phyloP scores from a whole-genome alignment of 192 early-diverging fungal species.

The Phycomyces blakesleeanus region DNA sequence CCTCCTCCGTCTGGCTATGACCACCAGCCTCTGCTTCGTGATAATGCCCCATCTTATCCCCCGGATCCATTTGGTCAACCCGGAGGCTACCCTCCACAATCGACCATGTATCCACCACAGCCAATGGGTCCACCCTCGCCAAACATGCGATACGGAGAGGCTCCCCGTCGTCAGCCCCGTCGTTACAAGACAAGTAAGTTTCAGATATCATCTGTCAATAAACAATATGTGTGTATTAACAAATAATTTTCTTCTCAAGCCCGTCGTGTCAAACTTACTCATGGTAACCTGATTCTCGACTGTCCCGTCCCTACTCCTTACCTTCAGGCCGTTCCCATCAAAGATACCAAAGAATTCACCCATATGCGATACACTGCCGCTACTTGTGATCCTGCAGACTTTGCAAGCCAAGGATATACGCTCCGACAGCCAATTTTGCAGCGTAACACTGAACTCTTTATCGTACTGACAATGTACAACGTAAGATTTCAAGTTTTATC shows the following conservation, averaged over 20 bases:
- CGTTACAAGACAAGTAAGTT: conserved; percentile 50
- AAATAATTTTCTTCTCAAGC: conserved; percentile 14
- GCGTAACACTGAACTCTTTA: conserved; percentile 71
- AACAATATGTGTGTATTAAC: not conserved
- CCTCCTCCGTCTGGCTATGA: conserved; percentile 3
- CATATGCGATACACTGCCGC: conserved; percentile 73
- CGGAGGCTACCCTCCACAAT: conserved; percentile 25
- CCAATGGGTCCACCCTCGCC: conserved; percentile 28
- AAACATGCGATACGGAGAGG: conserved; percentile 30
- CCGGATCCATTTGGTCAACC: conserved; percentile 15
- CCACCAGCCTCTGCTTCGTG: conserved; percentile 27
- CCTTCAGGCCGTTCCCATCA: conserved; percentile 39
- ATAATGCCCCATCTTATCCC: conserved; percentile 10
- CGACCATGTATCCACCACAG: conserved; percentile 19
- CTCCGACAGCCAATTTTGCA: conserved; percentile 62
- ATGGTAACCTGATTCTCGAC: conserved; percentile 70
- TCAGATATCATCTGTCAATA: not conserved
- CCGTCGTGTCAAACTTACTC: conserved; percentile 51
- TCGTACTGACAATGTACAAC: conserved; percentile 78
- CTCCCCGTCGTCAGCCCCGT: conserved; percentile 44
- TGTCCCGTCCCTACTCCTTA: conserved; percentile 59
- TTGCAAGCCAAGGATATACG: conserved; percentile 54
- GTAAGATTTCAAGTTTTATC: conserved; percentile 23
- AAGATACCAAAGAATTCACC: conserved; percentile 63
- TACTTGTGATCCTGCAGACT: conserved; percentile 63